These are phyloP conservation scores for Ophiocytium majus DNA, from an alignment of 352 stramenopile species.

Conservation along the genomic window DNA sequence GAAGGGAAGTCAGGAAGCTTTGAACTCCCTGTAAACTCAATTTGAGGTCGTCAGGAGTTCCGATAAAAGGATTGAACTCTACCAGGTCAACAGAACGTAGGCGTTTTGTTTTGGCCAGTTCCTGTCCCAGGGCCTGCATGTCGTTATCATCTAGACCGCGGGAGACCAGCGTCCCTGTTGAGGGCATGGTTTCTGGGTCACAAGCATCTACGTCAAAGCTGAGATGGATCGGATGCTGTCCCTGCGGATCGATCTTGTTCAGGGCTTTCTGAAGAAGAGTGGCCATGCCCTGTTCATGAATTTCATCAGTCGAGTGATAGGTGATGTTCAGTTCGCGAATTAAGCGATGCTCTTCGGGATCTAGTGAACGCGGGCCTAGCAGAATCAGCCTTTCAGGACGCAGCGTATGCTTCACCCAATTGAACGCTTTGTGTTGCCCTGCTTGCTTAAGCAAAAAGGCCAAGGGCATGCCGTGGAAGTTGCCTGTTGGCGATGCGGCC, in stretches of 20 bases:
- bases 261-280: constrained; percentile 4
- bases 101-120: background rate
- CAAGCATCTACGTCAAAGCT: background rate
- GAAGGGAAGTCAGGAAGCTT: too few relatives aligned
- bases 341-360: constrained; percentile 72
- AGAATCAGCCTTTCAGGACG: constrained; percentile 76
- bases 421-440: constrained; percentile 65
- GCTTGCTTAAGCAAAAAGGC: constrained; percentile 76
- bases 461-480: constrained; percentile 77
- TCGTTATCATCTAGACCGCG: background rate
- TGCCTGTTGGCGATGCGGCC: constrained; percentile 66
- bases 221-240: background rate
- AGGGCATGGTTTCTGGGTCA: background rate
- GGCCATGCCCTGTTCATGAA: background rate
- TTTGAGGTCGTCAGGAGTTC: too few relatives aligned
- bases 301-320: background rate
- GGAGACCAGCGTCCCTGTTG: background rate
- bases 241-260: background rate
- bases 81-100: background rate
- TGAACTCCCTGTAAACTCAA: too few relatives aligned
- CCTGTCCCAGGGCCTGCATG: background rate
- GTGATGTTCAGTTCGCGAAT: constrained; percentile 58
- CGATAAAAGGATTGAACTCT: background rate
- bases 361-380: constrained; percentile 82
- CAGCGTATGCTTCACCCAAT: constrained; percentile 70